phyloP scores from a whole-genome alignment of 176 grass and related monocot species.

The Oryza meridionalis region DNA sequence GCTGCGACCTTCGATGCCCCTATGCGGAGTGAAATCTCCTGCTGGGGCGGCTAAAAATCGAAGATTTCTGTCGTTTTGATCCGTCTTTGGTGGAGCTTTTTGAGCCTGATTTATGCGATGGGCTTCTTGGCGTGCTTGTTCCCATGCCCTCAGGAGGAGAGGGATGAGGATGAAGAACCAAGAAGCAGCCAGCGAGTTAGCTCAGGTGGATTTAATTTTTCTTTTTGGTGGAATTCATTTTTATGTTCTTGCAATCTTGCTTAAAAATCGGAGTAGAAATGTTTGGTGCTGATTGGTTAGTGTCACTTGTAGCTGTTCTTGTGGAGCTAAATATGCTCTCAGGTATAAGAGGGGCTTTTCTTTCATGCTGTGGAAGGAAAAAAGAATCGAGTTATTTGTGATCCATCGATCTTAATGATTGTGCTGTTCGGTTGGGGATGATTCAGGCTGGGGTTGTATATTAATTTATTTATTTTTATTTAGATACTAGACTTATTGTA shows the following conservation, averaged over 20 bases:
- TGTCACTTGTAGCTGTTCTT: not conserved
- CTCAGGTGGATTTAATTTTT: conserved; percentile 36
- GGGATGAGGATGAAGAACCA: conserved; percentile 29
- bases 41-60: not conserved
- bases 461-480: not conserved
- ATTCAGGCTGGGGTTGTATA: not conserved
- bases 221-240: not conserved
- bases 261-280: conserved; percentile 12
- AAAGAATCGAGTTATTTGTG: not conserved
- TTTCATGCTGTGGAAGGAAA: not conserved
- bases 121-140: conserved; percentile 55
- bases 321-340: not conserved
- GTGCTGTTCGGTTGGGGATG: not conserved
- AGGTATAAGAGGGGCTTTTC: not conserved
- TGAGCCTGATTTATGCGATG: conserved; percentile 48
- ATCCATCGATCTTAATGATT: not conserved
- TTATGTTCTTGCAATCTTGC: not conserved
- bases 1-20: not conserved
- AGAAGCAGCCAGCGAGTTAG: conserved; percentile 30
- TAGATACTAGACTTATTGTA: not conserved
- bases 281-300: not conserved
- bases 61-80: conserved; percentile 17
- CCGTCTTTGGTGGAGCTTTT: not conserved
- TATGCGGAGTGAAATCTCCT: not conserved
- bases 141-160: conserved; percentile 37